A percentile compares a stretch with the other conserved stretches of the same genome.
Conservation (phyloP, 1,284 basidiomycete genomes). For the Irpex sp. region DNA sequence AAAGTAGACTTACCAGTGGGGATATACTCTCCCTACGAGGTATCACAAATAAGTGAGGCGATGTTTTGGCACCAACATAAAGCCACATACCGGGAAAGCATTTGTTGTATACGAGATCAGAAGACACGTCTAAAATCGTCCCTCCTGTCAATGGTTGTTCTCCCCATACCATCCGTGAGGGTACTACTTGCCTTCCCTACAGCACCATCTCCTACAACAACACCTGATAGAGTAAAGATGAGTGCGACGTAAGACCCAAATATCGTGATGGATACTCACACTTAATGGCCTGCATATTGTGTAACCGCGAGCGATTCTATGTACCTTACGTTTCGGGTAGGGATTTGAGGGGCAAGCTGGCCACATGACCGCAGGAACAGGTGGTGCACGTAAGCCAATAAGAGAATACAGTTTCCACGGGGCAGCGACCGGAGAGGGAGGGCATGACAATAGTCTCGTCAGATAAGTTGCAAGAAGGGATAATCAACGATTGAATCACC, state of each 20-base stretch:
- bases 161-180: neutral
- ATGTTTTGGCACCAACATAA: constrained; percentile 11
- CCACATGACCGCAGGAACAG: neutral
- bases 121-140: constrained; percentile 76
- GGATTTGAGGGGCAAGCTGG: neutral
- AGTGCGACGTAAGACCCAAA: neutral
- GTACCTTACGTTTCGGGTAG: constrained; percentile 8
- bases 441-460: constrained; percentile 7
- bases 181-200: constrained; percentile 85
- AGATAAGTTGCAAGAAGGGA: constrained; percentile 7
- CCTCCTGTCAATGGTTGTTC: constrained; percentile 6
- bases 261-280: constrained; percentile 24
- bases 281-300: constrained; percentile 41
- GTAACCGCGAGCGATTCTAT: constrained; percentile 19
- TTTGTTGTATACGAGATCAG: constrained; percentile 98
- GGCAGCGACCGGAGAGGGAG: constrained; percentile 1
- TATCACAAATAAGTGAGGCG: neutral
- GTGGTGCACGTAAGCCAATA: neutral
- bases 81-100: constrained; percentile 78
- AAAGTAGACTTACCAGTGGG: constrained; percentile 70
- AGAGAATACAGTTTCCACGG: neutral
- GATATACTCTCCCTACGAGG: constrained; percentile 87
- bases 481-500: constrained; percentile 9
- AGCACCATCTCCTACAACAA: constrained; percentile 99
- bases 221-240: constrained; percentile 52